Evolutionary conservation across 2,329 filamentous ascomycete species (phyloP), one percentile per base, ranked within the genome.

Genomic region (Gaeumannomyces sp.): DNA sequence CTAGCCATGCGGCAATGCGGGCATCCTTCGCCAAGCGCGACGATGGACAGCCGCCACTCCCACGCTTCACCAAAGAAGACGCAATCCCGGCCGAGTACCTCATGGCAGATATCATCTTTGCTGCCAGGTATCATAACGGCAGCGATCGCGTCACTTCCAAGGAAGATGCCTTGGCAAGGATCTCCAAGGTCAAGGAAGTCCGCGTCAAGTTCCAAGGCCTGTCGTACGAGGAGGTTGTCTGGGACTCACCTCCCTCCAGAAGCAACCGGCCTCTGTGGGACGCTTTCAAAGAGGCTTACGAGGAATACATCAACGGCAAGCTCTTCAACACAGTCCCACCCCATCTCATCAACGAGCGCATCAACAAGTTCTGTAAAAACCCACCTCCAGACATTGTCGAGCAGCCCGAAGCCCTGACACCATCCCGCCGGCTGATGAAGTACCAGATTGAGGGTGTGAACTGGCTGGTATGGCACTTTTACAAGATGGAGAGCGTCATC

Each of bases 391-490:
- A 92, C 68, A 83, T 92, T 68, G 80, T 87, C 53, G 77, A 80
- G 19, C 94, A 98, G 72, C 95, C 95, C 0, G 78, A 82, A 1
- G 87, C 87, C 19, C 80, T 98, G 10, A 85, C 85, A 38, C 88
- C 91, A 50, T 93, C 93, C 29, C 64, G 68, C 50, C 86, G 93
- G 68, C 80, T 98, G 66, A 98, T 98, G 93, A 85, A 87, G 45
- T 98, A 99, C 72, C 95, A 99, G 74, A 78, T 96, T 59, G 91
- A 97, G 66, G 95, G 95, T 27, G 80, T 97, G 63, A 97, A 98
- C 71, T 99, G 95, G 93, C 84, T 99, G 2, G 89, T 97, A 66
- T 93, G 91, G 74, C 95, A 95, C 73, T 98, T 92, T 81, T 90
- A 93, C 71, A 82, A 85, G 62, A 83, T 88, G 69, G 88, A 91